Evolutionary conservation across 2,329 filamentous ascomycete species (phyloP).

Genomic region (Penicillium corylophilum): DNA sequence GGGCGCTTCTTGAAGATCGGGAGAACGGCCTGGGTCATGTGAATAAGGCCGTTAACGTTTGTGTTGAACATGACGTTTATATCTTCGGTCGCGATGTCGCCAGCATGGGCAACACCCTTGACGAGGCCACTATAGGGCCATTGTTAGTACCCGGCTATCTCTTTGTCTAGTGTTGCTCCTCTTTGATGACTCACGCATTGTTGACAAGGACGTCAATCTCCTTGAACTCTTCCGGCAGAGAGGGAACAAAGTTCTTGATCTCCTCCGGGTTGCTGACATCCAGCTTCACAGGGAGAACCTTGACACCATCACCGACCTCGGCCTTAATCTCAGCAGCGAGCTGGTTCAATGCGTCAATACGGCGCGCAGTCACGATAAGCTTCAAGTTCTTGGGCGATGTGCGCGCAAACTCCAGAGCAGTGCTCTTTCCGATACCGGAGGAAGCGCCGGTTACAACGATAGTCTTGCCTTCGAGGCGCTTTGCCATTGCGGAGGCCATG

Average conservation of each 20-base stretch:
- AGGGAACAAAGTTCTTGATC: conserved; percentile 68
- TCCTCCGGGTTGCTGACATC: conserved; percentile 81
- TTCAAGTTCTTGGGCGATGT: conserved; percentile 76
- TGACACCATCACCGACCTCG: conserved; percentile 75
- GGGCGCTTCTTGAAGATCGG: conserved; percentile 70
- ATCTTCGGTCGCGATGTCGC: conserved; percentile 77
- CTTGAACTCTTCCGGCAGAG: conserved; percentile 76
- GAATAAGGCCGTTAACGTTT: conserved; percentile 92
- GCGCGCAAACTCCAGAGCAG: conserved; percentile 87
- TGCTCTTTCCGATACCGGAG: conserved; percentile 76
- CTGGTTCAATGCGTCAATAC: conserved; percentile 73
- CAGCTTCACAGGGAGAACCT: conserved; percentile 78
- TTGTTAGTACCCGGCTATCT: conserved; percentile 7
- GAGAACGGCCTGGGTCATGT: conserved; percentile 90
- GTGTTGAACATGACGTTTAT: conserved; percentile 85
- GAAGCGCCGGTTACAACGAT: conserved; percentile 88
- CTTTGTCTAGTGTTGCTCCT: conserved; percentile 9
- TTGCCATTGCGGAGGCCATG: conserved; percentile 68
- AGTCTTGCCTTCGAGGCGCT: conserved; percentile 91
- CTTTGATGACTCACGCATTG: conserved; percentile 85
- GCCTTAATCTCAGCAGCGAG: conserved; percentile 72
- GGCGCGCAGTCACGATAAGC: conserved; percentile 84
- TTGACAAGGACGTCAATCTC: conserved; percentile 89
- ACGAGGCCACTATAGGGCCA: conserved; percentile 68
- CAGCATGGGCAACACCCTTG: conserved; percentile 81